Evolutionary conservation across 2,329 filamentous ascomycete genomes (phyloP).

Genomic region (Alternaria sp.): DNA sequence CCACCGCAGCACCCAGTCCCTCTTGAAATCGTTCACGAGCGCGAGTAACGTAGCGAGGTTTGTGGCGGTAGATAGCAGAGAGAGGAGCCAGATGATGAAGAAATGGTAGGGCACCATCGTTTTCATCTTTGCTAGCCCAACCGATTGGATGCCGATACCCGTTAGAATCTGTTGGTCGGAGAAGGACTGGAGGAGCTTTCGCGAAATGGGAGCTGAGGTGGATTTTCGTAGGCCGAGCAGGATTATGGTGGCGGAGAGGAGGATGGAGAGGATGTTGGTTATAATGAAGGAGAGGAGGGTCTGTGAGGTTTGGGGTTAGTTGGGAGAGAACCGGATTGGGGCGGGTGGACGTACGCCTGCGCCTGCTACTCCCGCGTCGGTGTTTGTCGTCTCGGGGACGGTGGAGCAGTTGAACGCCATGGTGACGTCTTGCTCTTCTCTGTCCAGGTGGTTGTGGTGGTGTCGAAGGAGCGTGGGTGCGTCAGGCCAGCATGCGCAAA

Average conservation of each 20-base stretch:
- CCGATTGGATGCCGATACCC: slow-evolving; percentile 70
- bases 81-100: slow-evolving; percentile 74
- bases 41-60: slow-evolving; percentile 71
- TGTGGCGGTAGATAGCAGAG: slow-evolving; percentile 67
- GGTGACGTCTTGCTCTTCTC: not conserved
- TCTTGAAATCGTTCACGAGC: slow-evolving; percentile 68
- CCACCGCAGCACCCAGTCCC: slow-evolving; percentile 72
- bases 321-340: not conserved
- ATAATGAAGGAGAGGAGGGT: slow-evolving; percentile 72
- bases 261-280: slow-evolving; percentile 64
- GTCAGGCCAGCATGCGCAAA: not conserved
- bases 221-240: slow-evolving; percentile 59
- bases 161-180: slow-evolving; percentile 73
- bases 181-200: slow-evolving; percentile 69
- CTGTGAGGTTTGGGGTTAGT: slow-evolving; percentile 2
- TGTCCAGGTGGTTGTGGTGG: not conserved
- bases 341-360: slow-evolving; percentile 55
- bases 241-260: slow-evolving; percentile 63
- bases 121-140: slow-evolving; percentile 66
- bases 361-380: slow-evolving; percentile 65
- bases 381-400: slow-evolving; percentile 53
- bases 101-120: slow-evolving; percentile 71
- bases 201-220: slow-evolving; percentile 59
- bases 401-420: slow-evolving; percentile 48
- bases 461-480: not conserved